A percentile compares a stretch with the other conserved stretches of the same genome.
These are phyloP conservation scores for Marsdenia floribunda DNA, from an alignment of 257 asterid species.

Conservation along the genomic window DNA sequence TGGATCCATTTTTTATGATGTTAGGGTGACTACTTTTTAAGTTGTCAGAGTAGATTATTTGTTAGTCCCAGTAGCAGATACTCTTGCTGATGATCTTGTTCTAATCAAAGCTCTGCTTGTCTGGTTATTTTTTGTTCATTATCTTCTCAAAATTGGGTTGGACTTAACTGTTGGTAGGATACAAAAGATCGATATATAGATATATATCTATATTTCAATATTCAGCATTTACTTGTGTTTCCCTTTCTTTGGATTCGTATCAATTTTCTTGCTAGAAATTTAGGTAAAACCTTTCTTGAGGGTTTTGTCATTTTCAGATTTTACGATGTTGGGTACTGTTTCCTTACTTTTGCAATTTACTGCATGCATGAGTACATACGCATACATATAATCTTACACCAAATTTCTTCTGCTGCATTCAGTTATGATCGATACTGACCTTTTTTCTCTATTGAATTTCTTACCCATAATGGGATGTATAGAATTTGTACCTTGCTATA, in stretches of 20 bases:
- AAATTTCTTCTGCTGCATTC: not conserved
- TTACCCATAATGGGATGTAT: not conserved
- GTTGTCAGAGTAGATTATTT: not conserved
- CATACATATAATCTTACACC: too few species aligned
- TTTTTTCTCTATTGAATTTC: not conserved
- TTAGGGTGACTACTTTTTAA: not conserved
- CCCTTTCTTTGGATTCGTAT: not conserved
- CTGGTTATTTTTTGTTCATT: not conserved
- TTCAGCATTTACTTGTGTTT: not conserved
- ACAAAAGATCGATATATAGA: not conserved
- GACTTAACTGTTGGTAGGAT: not conserved
- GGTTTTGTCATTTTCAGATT: not conserved
- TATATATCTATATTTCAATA: not conserved
- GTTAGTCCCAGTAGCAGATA: not conserved
- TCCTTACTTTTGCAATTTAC: not conserved
- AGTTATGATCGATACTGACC: not conserved
- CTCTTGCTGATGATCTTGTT: not conserved
- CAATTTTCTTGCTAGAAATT: too few species aligned
- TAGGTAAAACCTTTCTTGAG: not conserved
- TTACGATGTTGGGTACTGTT: not conserved
- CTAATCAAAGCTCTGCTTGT: not conserved
- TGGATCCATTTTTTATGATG: not conserved
- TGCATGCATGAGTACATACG: too few species aligned
- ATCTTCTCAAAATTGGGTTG: not conserved
- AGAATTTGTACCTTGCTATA: not conserved